These are phyloP conservation scores for Juglanconis juglandina DNA, from an alignment of 2,329 filamentous ascomycete species.

Conservation along the genomic window DNA sequence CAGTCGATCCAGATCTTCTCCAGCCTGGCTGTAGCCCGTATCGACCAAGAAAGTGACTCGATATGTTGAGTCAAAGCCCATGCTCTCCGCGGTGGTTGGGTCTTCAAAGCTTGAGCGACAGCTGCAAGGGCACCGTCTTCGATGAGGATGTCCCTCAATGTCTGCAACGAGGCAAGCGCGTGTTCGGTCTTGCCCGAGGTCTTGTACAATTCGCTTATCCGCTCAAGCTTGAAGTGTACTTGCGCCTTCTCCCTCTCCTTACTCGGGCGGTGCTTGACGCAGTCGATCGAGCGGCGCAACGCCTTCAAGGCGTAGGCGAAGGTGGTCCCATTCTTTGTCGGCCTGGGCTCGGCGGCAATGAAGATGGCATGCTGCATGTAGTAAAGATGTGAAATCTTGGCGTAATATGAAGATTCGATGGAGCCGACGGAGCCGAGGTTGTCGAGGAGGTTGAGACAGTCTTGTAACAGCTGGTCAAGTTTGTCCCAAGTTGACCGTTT, in stretches of 20 bases:
- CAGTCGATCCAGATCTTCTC: slow-evolving; percentile 55
- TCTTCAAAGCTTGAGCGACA: slow-evolving; percentile 49
- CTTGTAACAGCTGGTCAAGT: slow-evolving; percentile 55
- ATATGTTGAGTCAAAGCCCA: slow-evolving; percentile 52
- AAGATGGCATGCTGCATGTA: slow-evolving; percentile 53
- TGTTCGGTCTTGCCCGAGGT: slow-evolving; percentile 51
- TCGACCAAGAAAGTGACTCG: slow-evolving; percentile 53
- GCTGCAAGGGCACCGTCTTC: slow-evolving; percentile 53
- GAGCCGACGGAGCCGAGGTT: slow-evolving; percentile 42
- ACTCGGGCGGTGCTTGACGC: slow-evolving; percentile 51
- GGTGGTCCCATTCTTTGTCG: slow-evolving; percentile 27
- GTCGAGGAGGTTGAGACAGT: slow-evolving; percentile 53
- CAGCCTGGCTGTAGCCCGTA: slow-evolving; percentile 59
- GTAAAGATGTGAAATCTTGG: slow-evolving; percentile 70
- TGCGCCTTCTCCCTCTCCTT: slow-evolving; percentile 58
- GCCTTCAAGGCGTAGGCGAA: slow-evolving; percentile 45
- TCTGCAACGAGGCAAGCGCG: slow-evolving; percentile 54
- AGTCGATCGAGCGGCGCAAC: slow-evolving; percentile 62
- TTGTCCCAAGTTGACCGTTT: slow-evolving; percentile 49
- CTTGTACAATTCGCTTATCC: slow-evolving; percentile 60
- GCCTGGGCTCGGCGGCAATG: slow-evolving; percentile 40
- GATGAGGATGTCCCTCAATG: slow-evolving; percentile 60
- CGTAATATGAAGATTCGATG: slow-evolving; percentile 42
- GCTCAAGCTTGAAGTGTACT: slow-evolving; percentile 62
- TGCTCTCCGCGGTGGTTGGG: slow-evolving; percentile 46